Evolutionary conservation across 768 basidiomycete genomes (phyloP).

Genomic region (Hebeloma cylindrosporum): DNA sequence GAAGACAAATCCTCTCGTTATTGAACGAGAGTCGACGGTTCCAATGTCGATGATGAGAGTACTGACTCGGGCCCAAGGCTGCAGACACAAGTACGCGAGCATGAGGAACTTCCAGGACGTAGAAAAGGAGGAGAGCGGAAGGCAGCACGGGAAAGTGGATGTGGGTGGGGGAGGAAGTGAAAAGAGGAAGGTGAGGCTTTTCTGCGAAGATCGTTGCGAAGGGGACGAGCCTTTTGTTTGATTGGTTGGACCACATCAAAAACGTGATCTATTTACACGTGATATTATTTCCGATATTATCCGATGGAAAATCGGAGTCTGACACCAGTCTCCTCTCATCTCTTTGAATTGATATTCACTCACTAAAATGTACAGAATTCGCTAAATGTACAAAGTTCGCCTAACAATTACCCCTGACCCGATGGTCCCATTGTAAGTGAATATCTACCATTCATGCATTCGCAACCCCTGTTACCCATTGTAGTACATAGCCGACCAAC

Average conservation of each 20-base stretch:
- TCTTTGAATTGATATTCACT: too few relatives aligned
- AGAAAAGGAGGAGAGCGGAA: not conserved
- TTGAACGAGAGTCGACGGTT: not conserved
- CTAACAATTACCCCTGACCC: too few relatives aligned
- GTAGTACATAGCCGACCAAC: too few relatives aligned
- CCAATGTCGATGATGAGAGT: not conserved
- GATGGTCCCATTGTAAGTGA: too few relatives aligned
- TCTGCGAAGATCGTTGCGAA: constrained; percentile 15
- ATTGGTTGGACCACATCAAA: constrained; percentile 8
- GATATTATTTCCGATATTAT: not conserved
- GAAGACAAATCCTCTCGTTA: not conserved
- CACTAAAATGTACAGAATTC: too few relatives aligned
- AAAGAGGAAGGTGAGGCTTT: constrained; percentile 15
- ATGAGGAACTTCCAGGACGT: not conserved
- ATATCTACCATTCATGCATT: too few relatives aligned
- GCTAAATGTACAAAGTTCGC: too few relatives aligned
- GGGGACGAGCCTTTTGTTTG: constrained; percentile 14
- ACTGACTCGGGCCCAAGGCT: too few relatives aligned
- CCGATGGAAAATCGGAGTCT: not conserved
- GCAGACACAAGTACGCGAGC: not conserved
- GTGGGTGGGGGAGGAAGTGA: not conserved
- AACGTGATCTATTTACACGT: not conserved
- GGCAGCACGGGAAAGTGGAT: not conserved
- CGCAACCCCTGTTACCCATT: too few relatives aligned
- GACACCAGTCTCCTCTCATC: too few relatives aligned